Conservation (phyloP, 192 early-diverging fungal species). For the Dimargaris cristalligena region DNA sequence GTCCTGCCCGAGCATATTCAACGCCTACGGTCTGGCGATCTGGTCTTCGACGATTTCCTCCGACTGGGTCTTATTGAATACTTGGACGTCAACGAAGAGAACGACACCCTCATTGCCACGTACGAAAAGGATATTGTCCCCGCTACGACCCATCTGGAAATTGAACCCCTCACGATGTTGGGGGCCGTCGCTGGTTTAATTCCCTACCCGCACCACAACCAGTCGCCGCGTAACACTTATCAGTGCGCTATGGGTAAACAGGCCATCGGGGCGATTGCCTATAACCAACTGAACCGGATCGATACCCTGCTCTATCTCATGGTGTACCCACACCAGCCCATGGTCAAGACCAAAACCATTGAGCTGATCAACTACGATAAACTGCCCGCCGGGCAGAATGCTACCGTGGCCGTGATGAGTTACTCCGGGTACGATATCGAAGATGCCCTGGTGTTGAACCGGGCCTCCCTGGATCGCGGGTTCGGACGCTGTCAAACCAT, state of each 20-base stretch:
- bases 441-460: conserved; percentile 93
- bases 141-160: conserved; percentile 88
- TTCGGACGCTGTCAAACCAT: conserved; percentile 91
- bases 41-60: conserved; percentile 85
- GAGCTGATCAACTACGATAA: conserved; percentile 96
- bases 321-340: conserved; percentile 93
- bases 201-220: conserved; percentile 98
- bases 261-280: conserved; percentile 91
- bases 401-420: conserved; percentile 91
- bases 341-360: conserved; percentile 96
- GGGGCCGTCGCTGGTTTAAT: conserved; percentile 96
- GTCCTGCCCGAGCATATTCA: conserved; percentile 49
- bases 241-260: conserved; percentile 99
- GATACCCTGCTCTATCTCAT: conserved; percentile 91
- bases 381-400: conserved; percentile 72
- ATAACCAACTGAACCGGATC: conserved; percentile 86
- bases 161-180: conserved; percentile 87
- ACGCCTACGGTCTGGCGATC: conserved; percentile 30
- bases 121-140: conserved; percentile 71
- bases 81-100: conserved; percentile 94
- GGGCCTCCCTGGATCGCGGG: conserved; percentile 81
- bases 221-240: conserved; percentile 95
- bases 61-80: conserved; percentile 82
- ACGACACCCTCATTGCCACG: conserved; percentile 84
- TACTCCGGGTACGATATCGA: conserved; percentile 98